A percentile compares a stretch with the other conserved stretches of the same genome.
Evolutionary conservation across 148 eudicot genomes (phyloP).

Genomic region (Limonium bicolor): DNA sequence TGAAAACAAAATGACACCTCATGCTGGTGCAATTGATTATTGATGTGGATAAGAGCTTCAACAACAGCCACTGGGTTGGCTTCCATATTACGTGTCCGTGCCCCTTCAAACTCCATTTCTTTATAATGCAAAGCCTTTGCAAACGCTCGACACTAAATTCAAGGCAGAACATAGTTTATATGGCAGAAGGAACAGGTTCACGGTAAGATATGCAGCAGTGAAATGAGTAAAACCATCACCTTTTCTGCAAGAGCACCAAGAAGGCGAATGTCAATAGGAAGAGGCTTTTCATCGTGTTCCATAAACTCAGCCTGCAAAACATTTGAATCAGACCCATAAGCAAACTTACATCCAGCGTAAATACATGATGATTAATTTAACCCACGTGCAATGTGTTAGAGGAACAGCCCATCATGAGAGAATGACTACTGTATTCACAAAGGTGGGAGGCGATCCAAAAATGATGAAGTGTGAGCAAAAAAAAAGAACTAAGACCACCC

Average conservation of each 20-base stretch:
- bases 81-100: constrained; percentile 79
- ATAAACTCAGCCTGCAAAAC: constrained; percentile 86
- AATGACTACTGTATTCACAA: too few relatives aligned
- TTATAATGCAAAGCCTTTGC: constrained; percentile 98
- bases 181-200: not conserved
- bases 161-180: not conserved
- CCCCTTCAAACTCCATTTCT: constrained; percentile 99
- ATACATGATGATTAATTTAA: too few relatives aligned
- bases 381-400: too few relatives aligned
- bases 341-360: too few relatives aligned
- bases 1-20: constrained; percentile 56
- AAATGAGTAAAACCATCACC: constrained; percentile 22
- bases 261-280: constrained; percentile 94
- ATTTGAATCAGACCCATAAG: constrained; percentile 4
- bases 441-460: too few relatives aligned
- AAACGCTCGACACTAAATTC: constrained; percentile 85
- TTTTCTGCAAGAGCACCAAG: constrained; percentile 99
- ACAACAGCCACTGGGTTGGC: constrained; percentile 87
- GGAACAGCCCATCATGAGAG: too few relatives aligned
- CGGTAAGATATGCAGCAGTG: not conserved
- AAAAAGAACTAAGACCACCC: too few relatives aligned
- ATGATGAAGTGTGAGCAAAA: too few relatives aligned
- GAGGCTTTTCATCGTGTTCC: constrained; percentile 98
- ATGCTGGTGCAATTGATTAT: constrained; percentile 92
- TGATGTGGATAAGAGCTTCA: constrained; percentile 92